These are phyloP conservation scores for Cytospora piceicola DNA, from an alignment of 2,329 filamentous ascomycete genomes.

Conservation along the genomic window DNA sequence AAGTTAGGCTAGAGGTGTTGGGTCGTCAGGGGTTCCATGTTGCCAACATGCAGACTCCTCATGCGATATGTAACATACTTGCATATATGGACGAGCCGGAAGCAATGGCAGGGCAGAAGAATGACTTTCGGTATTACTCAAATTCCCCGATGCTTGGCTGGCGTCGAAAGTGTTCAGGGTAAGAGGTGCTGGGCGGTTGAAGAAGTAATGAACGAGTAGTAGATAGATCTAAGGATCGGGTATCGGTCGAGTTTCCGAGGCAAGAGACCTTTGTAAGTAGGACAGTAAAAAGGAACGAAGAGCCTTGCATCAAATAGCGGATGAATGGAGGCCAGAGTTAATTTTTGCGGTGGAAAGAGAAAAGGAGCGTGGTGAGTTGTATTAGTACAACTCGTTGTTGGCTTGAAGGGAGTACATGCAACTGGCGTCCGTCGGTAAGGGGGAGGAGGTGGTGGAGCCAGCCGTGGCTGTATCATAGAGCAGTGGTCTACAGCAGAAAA, in stretches of 20 bases:
- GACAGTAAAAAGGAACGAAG: constrained; percentile 43
- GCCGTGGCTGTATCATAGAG: constrained; percentile 57
- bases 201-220: constrained; percentile 44
- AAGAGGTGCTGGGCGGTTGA: constrained; percentile 32
- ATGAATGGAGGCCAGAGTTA: constrained; percentile 18
- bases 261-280: constrained; percentile 35
- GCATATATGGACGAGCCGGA: constrained; percentile 43
- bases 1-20: constrained; percentile 35
- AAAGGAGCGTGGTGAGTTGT: constrained; percentile 51
- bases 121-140: constrained; percentile 40
- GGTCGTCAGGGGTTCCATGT: constrained; percentile 37
- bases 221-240: constrained; percentile 33
- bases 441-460: constrained; percentile 43
- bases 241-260: constrained; percentile 27
- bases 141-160: constrained; percentile 32
- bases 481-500: constrained; percentile 49
- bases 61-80: constrained; percentile 46
- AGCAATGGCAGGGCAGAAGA: constrained; percentile 35
- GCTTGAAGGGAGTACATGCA: constrained; percentile 36
- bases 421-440: constrained; percentile 53
- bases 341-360: constrained; percentile 28
- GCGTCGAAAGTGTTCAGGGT: constrained; percentile 23
- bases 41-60: constrained; percentile 38
- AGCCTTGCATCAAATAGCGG: constrained; percentile 45
- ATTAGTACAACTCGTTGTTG: constrained; percentile 47